phyloP scores from a whole-genome alignment of 1,284 basidiomycete species.

The Waitea zeae region DNA sequence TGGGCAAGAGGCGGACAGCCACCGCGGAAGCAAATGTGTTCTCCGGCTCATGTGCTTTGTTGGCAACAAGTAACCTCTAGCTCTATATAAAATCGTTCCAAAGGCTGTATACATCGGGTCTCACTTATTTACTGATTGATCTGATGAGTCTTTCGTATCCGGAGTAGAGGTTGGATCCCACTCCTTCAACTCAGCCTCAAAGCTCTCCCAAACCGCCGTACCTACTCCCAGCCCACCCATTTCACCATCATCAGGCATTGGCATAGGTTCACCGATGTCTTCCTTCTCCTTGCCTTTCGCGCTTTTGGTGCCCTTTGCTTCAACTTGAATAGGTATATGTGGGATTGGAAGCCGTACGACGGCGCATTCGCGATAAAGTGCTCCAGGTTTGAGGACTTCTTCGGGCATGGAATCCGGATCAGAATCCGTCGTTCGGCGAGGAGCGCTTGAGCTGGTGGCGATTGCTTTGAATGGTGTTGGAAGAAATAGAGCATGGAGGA shows the following conservation, averaged over 20 bases:
- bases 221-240: slow-evolving; percentile 50
- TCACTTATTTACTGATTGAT: no score
- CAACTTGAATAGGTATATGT: slow-evolving; percentile 8
- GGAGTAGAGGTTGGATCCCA: no score
- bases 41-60: no score
- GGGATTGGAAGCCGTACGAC: slow-evolving; percentile 33
- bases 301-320: not conserved
- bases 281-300: slow-evolving; percentile 10
- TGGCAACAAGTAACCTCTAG: no score
- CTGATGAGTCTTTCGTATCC: no score
- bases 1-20: no score
- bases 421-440: slow-evolving; percentile 6
- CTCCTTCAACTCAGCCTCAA: slow-evolving; percentile 39
- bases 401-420: slow-evolving; percentile 15
- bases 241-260: slow-evolving; percentile 40
- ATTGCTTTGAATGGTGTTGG: slow-evolving; percentile 50
- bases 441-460: slow-evolving; percentile 13
- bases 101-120: no score
- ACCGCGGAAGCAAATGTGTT: no score
- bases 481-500: slow-evolving; percentile 56
- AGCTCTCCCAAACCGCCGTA: slow-evolving; percentile 54
- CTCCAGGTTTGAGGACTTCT: slow-evolving; percentile 55
- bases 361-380: slow-evolving; percentile 58
- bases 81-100: no score
- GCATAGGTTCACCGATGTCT: slow-evolving; percentile 10